These are phyloP conservation scores for Ettlia oleoabundans DNA, from an alignment of 139 green algal genomes.

Conservation along the genomic window DNA sequence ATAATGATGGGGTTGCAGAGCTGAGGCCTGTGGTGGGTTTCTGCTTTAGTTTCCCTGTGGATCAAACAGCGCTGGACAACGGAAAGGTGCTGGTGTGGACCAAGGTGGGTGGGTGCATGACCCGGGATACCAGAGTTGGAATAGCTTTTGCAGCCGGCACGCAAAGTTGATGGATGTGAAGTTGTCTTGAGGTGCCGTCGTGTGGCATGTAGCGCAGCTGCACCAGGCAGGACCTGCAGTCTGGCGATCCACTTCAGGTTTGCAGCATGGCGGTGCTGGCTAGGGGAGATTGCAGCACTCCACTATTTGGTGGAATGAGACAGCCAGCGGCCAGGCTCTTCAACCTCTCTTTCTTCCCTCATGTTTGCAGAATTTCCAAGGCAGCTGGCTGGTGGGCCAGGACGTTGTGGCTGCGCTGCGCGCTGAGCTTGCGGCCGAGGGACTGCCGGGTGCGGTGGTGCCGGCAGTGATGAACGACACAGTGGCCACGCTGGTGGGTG, in stretches of 20 bases:
- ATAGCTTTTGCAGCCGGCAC: no score
- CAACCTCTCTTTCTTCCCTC: not conserved
- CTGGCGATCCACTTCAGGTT: no score
- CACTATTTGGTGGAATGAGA: not conserved
- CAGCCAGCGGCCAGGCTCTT: not conserved
- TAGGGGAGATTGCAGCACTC: not conserved
- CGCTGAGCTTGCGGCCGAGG: slow-evolving; percentile 42
- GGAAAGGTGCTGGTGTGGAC: slow-evolving; percentile 90
- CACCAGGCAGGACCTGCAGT: no score
- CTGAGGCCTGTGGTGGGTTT: slow-evolving; percentile 84
- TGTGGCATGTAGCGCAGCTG: no score
- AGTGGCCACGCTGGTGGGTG: slow-evolving; percentile 68
- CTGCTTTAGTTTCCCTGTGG: slow-evolving; percentile 91
- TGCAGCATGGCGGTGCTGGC: no score
- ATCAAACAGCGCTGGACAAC: slow-evolving; percentile 78
- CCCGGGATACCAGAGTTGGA: not conserved
- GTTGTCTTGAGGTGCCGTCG: no score
- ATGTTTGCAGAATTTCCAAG: slow-evolving; percentile 38
- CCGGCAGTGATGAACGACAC: slow-evolving; percentile 84
- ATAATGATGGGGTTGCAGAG: no score
- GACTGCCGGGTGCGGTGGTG: slow-evolving; percentile 33
- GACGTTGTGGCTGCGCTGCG: slow-evolving; percentile 64
- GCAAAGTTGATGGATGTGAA: no score
- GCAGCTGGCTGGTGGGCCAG: slow-evolving; percentile 55
- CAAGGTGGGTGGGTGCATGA: slow-evolving; percentile 59